phyloP scores from a whole-genome alignment of 2,329 filamentous ascomycete genomes.

The Aspergillus luchuensis region DNA sequence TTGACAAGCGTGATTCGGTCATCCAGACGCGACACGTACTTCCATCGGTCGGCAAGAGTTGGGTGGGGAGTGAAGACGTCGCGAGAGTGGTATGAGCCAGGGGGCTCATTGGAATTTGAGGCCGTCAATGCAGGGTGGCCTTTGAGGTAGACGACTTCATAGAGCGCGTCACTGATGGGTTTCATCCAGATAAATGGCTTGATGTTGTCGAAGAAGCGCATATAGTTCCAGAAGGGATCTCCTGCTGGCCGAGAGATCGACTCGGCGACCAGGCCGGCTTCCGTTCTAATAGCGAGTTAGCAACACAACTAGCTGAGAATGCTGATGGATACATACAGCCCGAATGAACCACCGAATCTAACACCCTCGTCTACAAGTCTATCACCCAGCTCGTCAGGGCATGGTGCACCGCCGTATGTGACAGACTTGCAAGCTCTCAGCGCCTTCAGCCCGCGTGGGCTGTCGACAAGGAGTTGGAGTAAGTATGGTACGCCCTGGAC shows the following conservation, averaged over 20 bases:
- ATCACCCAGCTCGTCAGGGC: conserved; percentile 47
- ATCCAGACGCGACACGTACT: conserved; percentile 36
- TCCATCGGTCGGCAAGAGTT: conserved; percentile 33
- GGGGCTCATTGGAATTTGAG: conserved; percentile 36
- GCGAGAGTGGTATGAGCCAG: conserved; percentile 37
- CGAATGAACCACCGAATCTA: conserved; percentile 44
- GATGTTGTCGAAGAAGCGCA: conserved; percentile 44
- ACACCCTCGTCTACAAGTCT: conserved; percentile 41
- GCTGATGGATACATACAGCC: conserved; percentile 35
- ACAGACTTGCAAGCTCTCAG: conserved; percentile 44
- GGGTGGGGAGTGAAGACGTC: conserved; percentile 38
- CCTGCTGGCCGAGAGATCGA: conserved; percentile 42
- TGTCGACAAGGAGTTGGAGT: conserved; percentile 45
- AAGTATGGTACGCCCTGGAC: conserved; percentile 48
- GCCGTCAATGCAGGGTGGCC: conserved; percentile 35
- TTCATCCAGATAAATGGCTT: conserved; percentile 43
- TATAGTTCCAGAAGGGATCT: conserved; percentile 48
- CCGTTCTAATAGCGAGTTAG: conserved; percentile 38
- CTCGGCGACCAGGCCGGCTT: conserved; percentile 48
- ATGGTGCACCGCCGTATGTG: conserved; percentile 45
- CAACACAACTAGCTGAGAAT: background rate
- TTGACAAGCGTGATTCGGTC: conserved; percentile 37
- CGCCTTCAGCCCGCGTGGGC: conserved; percentile 37
- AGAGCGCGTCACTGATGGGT: conserved; percentile 29
- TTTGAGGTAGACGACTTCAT: conserved; percentile 35